Evolutionary conservation across 495 filamentous ascomycete genomes (phyloP), one percentile per base, ranked within the genome.

Genomic region (Penicillium bialowiezense): DNA sequence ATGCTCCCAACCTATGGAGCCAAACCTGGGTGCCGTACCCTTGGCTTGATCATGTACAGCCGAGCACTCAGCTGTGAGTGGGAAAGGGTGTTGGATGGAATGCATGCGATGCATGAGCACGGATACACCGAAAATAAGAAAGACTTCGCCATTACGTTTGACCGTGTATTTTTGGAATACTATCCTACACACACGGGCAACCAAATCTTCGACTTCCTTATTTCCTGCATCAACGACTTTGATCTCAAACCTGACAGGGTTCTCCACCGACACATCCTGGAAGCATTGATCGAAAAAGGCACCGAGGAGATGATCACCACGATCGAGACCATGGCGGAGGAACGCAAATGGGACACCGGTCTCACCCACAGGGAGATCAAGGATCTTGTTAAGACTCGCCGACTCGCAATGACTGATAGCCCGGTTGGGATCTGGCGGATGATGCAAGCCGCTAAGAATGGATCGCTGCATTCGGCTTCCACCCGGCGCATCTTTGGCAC

Each of bases 111-210:
- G 66, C 62, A 68, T 24, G 47, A 60, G 6, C 62, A 63, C 5
- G 64, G 66, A 2, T 52, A 71, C 40, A 69, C 69, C 5, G 35
- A 34, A 1, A 52, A 63, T 31, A 54, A 59, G 40, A 45, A 26
- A 1, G 59, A 67, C 26, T 74, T 73, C 37, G 36, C 52, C 2
- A 48, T 50, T 5, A 54, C 65, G 12, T 74, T 74, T 28, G 70
- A 74, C 44, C 69, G 70, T 18, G 59, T 76, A n/a, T 73, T 74
- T 29, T 48, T 73, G 39, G 71, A 76, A 51, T 76, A 65, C 41
- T 76, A 68, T 57, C 60, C 65, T 5, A 56, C 54, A 23, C 73
- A 74, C 33, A 54, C 64, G 9, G 66, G 60, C 2, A 12, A 34
- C 12, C 50, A 69, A 24, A 71, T 68, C 17, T 55, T 59, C 10